These are phyloP conservation scores for Apiospora saccharicola DNA, from an alignment of 2,329 filamentous ascomycete species.

Conservation along the genomic window DNA sequence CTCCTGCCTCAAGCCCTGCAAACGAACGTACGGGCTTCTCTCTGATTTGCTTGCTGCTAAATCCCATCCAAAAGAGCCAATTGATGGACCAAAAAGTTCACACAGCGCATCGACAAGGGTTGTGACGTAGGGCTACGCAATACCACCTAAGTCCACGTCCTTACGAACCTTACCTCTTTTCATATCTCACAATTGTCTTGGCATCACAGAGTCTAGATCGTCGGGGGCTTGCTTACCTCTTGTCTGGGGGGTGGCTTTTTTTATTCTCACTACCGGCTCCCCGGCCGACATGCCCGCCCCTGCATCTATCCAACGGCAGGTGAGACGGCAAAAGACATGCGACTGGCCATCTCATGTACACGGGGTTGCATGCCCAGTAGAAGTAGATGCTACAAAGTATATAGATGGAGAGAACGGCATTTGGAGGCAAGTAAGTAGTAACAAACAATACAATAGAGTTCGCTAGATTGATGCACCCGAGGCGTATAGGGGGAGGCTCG, in stretches of 20 bases:
- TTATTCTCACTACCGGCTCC: background rate
- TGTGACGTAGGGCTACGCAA: constrained; percentile 16
- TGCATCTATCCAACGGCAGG: background rate
- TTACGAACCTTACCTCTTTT: background rate
- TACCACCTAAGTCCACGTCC: background rate
- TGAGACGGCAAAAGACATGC: constrained; percentile 5
- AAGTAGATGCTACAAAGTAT: background rate
- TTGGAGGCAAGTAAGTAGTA: no score
- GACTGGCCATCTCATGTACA: background rate
- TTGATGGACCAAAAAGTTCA: background rate
- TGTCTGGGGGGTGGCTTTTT: background rate
- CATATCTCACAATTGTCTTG: background rate
- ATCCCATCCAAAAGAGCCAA: background rate
- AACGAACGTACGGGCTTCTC: background rate
- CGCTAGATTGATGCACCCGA: background rate
- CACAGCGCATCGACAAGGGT: constrained; percentile 10
- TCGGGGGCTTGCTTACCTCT: constrained; percentile 1
- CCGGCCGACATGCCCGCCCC: background rate
- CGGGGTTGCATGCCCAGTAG: no score
- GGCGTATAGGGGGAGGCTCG: background rate
- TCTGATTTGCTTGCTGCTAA: constrained; percentile 2
- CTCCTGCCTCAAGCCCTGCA: background rate
- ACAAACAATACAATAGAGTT: background rate
- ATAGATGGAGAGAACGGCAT: background rate
- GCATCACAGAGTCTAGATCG: background rate